Conservation (phyloP, 768 basidiomycete genomes). For the Dendrothele bispora region DNA sequence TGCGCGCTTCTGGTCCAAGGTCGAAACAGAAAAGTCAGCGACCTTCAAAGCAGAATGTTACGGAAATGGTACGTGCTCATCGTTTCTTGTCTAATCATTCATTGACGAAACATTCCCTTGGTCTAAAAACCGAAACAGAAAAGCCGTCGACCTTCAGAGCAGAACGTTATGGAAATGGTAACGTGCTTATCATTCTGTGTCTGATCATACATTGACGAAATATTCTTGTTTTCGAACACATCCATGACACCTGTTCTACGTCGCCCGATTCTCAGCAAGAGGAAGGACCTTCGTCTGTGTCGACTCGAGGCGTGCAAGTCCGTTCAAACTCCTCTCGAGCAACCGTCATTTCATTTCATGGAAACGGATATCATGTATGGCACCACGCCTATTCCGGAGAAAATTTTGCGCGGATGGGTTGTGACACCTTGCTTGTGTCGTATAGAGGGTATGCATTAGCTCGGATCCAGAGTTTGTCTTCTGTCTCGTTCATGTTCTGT, state of each 20-base stretch:
- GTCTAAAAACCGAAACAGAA: neutral
- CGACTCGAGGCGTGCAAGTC: neutral
- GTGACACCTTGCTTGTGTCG: conserved; percentile 92
- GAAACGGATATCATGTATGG: conserved; percentile 84
- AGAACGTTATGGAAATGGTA: no score
- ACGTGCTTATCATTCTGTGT: no score
- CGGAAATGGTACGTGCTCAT: neutral
- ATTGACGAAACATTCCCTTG: no score
- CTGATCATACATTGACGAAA: no score
- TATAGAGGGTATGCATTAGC: conserved; percentile 96
- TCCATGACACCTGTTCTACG: neutral
- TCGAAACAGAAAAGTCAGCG: neutral
- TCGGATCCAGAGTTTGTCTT: conserved; percentile 22
- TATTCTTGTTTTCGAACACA: no score
- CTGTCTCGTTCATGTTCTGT: neutral
- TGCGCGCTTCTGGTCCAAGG: conserved; percentile 32
- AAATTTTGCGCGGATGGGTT: conserved; percentile 81
- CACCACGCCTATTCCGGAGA: conserved; percentile 82
- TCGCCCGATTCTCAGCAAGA: neutral
- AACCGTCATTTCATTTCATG: conserved; percentile 92
- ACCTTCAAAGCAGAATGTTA: neutral
- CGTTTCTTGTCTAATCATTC: neutral
- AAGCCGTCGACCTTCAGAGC: neutral
- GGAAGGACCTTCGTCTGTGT: neutral
- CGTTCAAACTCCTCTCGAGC: conserved; percentile 47